These are phyloP conservation scores for Aspergillus brunneoviolaceus DNA, from an alignment of 2,329 filamentous ascomycete species.

Conservation along the genomic window DNA sequence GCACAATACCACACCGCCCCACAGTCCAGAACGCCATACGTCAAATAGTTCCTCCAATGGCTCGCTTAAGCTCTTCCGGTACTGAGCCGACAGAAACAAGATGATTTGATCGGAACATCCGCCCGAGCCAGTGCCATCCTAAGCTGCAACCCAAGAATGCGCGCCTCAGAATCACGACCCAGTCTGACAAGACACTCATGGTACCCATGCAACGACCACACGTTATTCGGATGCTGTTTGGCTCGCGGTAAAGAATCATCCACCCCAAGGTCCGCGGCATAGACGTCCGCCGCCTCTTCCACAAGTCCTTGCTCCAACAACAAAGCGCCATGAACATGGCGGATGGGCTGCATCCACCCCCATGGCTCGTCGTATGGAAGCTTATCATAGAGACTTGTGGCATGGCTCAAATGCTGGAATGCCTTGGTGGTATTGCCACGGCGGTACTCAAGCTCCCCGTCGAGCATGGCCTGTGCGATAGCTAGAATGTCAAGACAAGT, in stretches of 20 bases:
- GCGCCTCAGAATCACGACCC: conserved; percentile 50
- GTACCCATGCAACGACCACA: conserved; percentile 73
- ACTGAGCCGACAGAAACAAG: background rate
- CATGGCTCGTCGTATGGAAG: conserved; percentile 73
- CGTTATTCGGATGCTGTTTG: conserved; percentile 68
- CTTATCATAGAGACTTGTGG: conserved; percentile 60
- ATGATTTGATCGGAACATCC: background rate
- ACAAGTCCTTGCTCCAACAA: conserved; percentile 65
- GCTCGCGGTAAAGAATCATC: conserved; percentile 62
- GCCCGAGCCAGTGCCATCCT: background rate
- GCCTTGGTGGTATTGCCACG: conserved; percentile 57
- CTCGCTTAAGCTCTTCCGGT: background rate
- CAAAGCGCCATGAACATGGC: conserved; percentile 70
- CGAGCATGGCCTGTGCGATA: conserved; percentile 64
- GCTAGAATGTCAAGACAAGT: conserved; percentile 62
- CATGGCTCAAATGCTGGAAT: conserved; percentile 58
- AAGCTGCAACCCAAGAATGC: conserved; percentile 22
- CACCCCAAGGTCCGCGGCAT: conserved; percentile 62
- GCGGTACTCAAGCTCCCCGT: conserved; percentile 73
- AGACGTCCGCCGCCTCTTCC: conserved; percentile 57
- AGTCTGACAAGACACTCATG: conserved; percentile 66
- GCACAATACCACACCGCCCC: too few relatives aligned
- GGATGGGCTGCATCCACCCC: conserved; percentile 75
- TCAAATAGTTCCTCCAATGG: background rate
- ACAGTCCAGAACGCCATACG: too few relatives aligned